Evolutionary conservation across 768 basidiomycete genomes (phyloP), one percentile per base, ranked within the genome.

Genomic region (Porphyrellus cyaneotinctus): DNA sequence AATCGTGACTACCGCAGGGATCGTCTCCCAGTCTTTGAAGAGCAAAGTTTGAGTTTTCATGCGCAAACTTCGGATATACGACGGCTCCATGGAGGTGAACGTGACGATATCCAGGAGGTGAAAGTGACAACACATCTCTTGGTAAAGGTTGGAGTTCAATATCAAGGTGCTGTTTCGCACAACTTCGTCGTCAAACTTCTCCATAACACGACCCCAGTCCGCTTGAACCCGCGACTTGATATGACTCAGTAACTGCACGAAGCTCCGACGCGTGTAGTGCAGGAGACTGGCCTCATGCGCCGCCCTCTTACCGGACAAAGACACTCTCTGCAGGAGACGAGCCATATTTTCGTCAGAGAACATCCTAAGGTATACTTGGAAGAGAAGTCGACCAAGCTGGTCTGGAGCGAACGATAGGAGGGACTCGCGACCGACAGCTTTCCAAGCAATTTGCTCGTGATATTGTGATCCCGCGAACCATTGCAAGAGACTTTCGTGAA

Each of bases 241-340:
- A 13, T 74, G 58, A 15, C 60, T 58, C 15, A 85, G 63, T 37
- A 85, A 64, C 3, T 70, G 56, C 1, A 69, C 79, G 47, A 83
- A 82, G 30, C 73, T 76, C 33, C 68, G 68, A 13, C 83, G 74
- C 11, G 64, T 72, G 56, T 84, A 83, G 53, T 78, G 78, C 20
- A 74, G 24, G 28, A 70, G 53, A 28, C 52, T 60, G 12, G 63
- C 57, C 13, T 49, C 51, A 1, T 36, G 37, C 11, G 58, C 0
- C 10, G 45, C 50, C 17, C 43, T 54, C 11, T 14, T 31, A 13
- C 18, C 1, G 9, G 56, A 61, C 5, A 43, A 12, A 35, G 53
- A 48, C 11, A 47, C 7, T 15, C 51, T 50, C 33, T 52, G 44
- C 15, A 64, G 3, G 20, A 44, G 55, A 41, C 53, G 49, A 11